phyloP scores from a whole-genome alignment of 495 filamentous ascomycete genomes.

The Podospora tetraspora region DNA sequence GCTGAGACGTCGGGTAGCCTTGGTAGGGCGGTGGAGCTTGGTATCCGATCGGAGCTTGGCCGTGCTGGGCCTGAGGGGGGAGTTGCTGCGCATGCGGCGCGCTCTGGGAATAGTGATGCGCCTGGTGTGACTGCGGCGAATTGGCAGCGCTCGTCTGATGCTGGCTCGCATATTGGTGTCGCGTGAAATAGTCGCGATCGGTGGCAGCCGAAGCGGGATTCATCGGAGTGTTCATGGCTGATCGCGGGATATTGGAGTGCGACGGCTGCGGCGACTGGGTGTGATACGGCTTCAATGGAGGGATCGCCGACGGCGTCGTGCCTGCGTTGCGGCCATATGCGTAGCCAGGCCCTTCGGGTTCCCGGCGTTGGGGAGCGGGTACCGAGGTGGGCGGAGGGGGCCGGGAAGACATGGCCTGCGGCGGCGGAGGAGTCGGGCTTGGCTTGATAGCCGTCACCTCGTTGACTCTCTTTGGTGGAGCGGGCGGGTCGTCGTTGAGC shows the following conservation, averaged over 20 bases:
- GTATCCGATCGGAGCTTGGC: constrained; percentile 19
- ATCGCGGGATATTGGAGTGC: constrained; percentile 34
- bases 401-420: constrained; percentile 34
- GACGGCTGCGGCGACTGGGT: constrained; percentile 39
- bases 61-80: constrained; percentile 18
- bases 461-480: constrained; percentile 38
- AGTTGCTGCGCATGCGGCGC: constrained; percentile 26
- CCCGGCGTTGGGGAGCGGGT: constrained; percentile 33
- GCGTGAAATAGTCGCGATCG: constrained; percentile 41
- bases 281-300: constrained; percentile 44
- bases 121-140: constrained; percentile 40
- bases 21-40: constrained; percentile 15
- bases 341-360: constrained; percentile 33
- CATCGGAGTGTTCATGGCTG: constrained; percentile 26
- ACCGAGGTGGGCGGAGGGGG: constrained; percentile 31
- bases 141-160: constrained; percentile 31
- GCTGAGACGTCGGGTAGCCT: constrained; percentile 15
- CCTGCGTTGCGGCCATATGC: constrained; percentile 35
- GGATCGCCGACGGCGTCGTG: constrained; percentile 38
- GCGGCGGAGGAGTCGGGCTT: constrained; percentile 44
- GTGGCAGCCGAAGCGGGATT: constrained; percentile 24
- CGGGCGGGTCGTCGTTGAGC: constrained; percentile 44
- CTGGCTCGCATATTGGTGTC: constrained; percentile 30
- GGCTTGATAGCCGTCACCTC: constrained; percentile 35
- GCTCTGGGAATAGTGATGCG: constrained; percentile 37